Evolutionary conservation across 129 eudicot species (phyloP).

Genomic region (Logfia minima): DNA sequence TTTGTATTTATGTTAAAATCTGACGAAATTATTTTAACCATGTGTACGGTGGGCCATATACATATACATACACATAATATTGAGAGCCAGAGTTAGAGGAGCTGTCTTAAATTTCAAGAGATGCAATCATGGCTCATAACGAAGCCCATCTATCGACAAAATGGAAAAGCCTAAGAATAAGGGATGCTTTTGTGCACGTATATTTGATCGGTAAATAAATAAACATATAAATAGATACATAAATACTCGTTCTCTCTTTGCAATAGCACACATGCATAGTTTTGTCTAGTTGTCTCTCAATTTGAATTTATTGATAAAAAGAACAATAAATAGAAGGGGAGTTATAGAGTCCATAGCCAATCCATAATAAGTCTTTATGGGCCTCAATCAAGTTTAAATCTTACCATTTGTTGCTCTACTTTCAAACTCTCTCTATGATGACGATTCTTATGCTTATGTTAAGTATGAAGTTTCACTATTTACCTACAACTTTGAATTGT

Average conservation of each 20-base stretch:
- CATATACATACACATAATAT: conserved; percentile 2
- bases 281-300: conserved; percentile 20
- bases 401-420: background rate
- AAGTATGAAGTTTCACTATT: too few relatives aligned
- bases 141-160: conserved; percentile 34
- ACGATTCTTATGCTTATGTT: too few relatives aligned
- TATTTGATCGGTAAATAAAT: background rate
- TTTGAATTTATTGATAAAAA: conserved; percentile 2
- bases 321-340: background rate
- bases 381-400: background rate
- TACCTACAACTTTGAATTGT: too few relatives aligned
- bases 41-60: conserved; percentile 30
- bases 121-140: conserved; percentile 51
- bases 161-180: conserved; percentile 45
- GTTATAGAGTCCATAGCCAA: background rate
- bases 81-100: background rate
- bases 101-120: conserved; percentile 35
- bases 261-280: conserved; percentile 23
- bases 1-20: conserved; percentile 33
- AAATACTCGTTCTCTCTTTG: background rate
- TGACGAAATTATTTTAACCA: conserved; percentile 32
- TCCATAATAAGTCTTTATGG: background rate
- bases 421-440: too few relatives aligned
- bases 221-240: background rate
- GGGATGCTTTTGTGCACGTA: conserved; percentile 27